These are phyloP conservation scores for Dipteronia sinensis DNA, from an alignment of 345 rosid genomes.

Conservation along the genomic window DNA sequence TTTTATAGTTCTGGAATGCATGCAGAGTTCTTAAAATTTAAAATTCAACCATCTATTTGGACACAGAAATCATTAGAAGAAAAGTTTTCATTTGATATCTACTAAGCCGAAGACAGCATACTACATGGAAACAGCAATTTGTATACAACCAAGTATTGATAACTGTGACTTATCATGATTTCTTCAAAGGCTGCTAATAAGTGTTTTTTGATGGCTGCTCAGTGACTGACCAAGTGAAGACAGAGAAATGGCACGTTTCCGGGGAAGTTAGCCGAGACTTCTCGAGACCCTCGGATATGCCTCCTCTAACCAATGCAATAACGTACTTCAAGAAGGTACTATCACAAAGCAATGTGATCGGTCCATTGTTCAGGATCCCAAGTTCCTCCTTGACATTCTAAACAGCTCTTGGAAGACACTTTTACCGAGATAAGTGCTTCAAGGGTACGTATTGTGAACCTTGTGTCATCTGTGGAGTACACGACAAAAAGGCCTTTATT, in stretches of 20 bases:
- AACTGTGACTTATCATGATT: background rate
- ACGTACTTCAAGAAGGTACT: conserved; percentile 31
- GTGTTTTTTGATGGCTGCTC: conserved; percentile 1
- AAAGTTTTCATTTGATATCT: background rate
- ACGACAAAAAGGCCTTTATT: conserved; percentile 29
- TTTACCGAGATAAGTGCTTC: conserved; percentile 24
- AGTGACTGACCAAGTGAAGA: background rate
- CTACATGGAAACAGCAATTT: background rate
- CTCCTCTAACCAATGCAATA: conserved; percentile 10
- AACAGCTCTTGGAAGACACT: conserved; percentile 10
- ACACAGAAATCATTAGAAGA: no score
- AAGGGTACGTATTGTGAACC: conserved; percentile 22
- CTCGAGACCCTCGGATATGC: conserved; percentile 29
- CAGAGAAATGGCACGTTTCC: background rate
- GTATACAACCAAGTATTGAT: background rate
- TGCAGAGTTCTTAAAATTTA: no score
- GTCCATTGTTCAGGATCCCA: conserved; percentile 12
- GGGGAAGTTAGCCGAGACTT: conserved; percentile 23
- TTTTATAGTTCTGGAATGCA: no score
- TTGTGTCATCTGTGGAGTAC: conserved; percentile 20
- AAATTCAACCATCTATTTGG: no score
- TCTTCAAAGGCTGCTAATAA: background rate
- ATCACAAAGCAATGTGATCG: conserved; percentile 34
- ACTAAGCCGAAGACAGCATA: background rate
- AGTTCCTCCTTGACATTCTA: conserved; percentile 21